These are phyloP conservation scores for Tolypocladium ovalisporum DNA, from an alignment of 2,329 filamentous ascomycete genomes.

Conservation along the genomic window DNA sequence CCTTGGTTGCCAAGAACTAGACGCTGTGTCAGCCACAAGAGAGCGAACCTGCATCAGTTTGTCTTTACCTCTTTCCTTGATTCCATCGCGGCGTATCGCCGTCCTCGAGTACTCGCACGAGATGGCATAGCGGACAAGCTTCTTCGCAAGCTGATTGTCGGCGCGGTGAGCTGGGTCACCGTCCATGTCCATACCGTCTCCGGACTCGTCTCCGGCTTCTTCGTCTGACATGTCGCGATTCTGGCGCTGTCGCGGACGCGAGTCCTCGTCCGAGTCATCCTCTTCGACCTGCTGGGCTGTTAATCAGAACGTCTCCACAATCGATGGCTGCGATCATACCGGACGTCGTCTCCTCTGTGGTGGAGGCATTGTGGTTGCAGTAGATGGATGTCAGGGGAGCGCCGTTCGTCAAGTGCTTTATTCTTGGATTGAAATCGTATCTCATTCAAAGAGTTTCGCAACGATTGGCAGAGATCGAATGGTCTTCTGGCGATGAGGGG, in stretches of 20 bases:
- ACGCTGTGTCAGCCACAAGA: conserved; percentile 3
- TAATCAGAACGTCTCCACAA: background rate
- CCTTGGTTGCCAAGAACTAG: conserved; percentile 60
- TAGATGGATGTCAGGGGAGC: background rate
- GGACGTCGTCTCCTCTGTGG: conserved; percentile 20
- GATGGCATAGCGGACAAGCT: conserved; percentile 57
- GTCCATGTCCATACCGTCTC: conserved; percentile 24
- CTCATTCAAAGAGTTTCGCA: background rate
- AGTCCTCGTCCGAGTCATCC: conserved; percentile 21
- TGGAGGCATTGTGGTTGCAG: conserved; percentile 17
- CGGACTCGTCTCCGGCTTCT: conserved; percentile 22
- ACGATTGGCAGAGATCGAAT: background rate
- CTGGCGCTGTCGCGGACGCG: conserved; percentile 19
- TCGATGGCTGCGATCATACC: conserved; percentile 9
- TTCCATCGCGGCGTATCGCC: conserved; percentile 49
- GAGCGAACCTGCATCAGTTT: fast-evolving
- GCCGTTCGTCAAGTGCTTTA: background rate
- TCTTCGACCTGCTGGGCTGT: conserved; percentile 10
- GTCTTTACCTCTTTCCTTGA: conserved; percentile 48
- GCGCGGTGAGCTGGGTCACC: conserved; percentile 22
- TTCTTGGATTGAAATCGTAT: background rate
- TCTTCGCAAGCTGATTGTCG: conserved; percentile 47
- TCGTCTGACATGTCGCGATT: conserved; percentile 18
- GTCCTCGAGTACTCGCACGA: conserved; percentile 54
- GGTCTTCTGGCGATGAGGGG: background rate